Evolutionary conservation across 2,329 filamentous ascomycete species (phyloP), one percentile per base, ranked within the genome.

Genomic region (Rhexocercosporidium sp.): DNA sequence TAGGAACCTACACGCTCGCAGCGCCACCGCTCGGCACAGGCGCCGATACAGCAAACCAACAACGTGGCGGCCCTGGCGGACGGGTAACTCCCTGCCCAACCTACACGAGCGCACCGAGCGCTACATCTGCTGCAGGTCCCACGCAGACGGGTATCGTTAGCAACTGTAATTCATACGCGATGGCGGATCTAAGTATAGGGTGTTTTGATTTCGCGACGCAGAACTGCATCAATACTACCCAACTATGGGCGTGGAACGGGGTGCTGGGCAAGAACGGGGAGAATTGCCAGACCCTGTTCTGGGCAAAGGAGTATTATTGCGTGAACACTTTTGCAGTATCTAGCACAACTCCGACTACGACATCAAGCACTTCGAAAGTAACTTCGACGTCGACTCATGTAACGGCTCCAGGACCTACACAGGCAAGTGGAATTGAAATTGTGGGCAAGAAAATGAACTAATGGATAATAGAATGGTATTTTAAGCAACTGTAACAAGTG

Each of bases 201-300:
- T 79, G 77, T 65, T 63, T 39, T 2, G 62, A 65, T 5, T 77
- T 77, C 39, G 76, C 76, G 2, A 53, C 64, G 20, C 54, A 67
- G 22, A 72, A 75, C 59, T 69, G 71, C 46, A 74, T 78, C 49
- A 71, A 68, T 11, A 66, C 70, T 14, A 60, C 61, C 11, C 61
- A 76, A n/a, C 67, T 78, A 7, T 76, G 75, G 57, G 59, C 59
- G 3, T 78, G 75, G 74, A 77, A 78, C 62, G 12, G 66, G 14
- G 70, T 75, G 11, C 69, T 78, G 1, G 75, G 72, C 62, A 5
- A 71, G 3, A 56, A 61, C 34, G 64, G 64, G 2, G 64, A 66
- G 31, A 66, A 66, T 27, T 66, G 64, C 27, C 3, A 27, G 3
- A 47, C 64, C 3, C 5, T 20, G 14, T 61, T 66, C 22, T 66